Conservation (phyloP, 139 green algal genomes). For the Chlorella sp. region DNA sequence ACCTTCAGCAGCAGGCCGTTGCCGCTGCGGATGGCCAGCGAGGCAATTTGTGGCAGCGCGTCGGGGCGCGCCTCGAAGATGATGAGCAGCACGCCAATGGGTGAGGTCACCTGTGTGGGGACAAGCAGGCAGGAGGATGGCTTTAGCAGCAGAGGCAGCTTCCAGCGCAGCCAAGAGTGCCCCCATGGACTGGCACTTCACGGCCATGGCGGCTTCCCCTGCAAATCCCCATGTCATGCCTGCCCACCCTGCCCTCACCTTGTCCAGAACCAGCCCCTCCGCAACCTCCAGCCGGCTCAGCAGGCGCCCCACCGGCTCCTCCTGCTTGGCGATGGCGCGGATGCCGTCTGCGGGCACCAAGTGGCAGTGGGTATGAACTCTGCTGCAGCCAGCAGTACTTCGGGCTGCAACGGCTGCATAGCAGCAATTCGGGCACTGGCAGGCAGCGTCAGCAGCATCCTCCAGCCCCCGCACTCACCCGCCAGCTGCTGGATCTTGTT, state of each 20-base stretch:
- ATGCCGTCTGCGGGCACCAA: slow-evolving; percentile 72
- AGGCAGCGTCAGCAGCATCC: too few relatives aligned
- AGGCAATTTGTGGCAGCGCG: slow-evolving; percentile 94
- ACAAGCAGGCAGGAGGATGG: not conserved
- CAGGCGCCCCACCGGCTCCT: slow-evolving; percentile 84
- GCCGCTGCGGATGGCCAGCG: slow-evolving; percentile 83
- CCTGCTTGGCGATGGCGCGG: slow-evolving; percentile 84
- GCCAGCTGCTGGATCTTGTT: slow-evolving; percentile 93
- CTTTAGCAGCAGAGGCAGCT: not conserved
- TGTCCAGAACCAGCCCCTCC: slow-evolving; percentile 93
- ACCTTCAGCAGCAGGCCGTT: slow-evolving; percentile 94
- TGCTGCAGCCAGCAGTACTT: not conserved
- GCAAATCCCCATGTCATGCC: too few relatives aligned
- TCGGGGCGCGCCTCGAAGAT: slow-evolving; percentile 99
- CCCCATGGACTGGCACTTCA: too few relatives aligned
- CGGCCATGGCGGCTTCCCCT: too few relatives aligned
- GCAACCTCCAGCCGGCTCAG: slow-evolving; percentile 84
- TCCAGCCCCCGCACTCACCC: not conserved
- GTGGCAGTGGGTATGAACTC: not conserved
- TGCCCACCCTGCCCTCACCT: too few relatives aligned
- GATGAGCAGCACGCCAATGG: slow-evolving; percentile 98
- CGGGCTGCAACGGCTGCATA: too few relatives aligned
- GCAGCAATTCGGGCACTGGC: too few relatives aligned
- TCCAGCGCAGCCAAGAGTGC: too few relatives aligned
- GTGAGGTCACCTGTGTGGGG: slow-evolving; percentile 66